Base-by-base conservation (phyloP, 805 yeast genomes). In the Sugiyamaella americana region DNA sequence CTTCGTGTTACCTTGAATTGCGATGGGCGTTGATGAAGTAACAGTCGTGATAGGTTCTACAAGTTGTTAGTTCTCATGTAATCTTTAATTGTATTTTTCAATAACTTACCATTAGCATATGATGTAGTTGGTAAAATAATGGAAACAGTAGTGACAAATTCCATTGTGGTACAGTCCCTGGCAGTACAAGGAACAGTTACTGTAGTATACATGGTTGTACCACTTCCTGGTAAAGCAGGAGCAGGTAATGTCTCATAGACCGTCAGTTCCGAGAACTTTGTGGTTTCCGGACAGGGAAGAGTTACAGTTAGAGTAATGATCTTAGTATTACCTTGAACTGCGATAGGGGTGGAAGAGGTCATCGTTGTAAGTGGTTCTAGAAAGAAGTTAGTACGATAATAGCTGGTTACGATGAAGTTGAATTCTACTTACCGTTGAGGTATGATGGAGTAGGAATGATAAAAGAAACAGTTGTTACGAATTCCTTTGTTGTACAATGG, bases 171-270 rank as follows among this genome's bases (percentile, higher is more conserved):
- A 30, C 57, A 53, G 5, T 29, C 48, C 1, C 40, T 16, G 26
- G 45, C 36, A 2, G 55, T 52, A 42, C 58, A 55, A 1, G 55
- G 51, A 30, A 54, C 30, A 8, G 52, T 45, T 1, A 51, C 48
- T 2, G 56, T 52, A 2, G 58, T 52, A 38, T 44, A 48, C 10
- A 20, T 32, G 1, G 54, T 51, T 1, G 43, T 38, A 24, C 30
- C 39, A 32, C 32, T 13, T 13, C 13, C 32, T 8, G 32, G 32
- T n/a, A n/a, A n/a, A n/a, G n/a, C n/a, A n/a, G n/a, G n/a, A n/a
- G n/a, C n/a, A n/a, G n/a, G n/a, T n/a, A n/a, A n/a, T 16, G 10
- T 35, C 38, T 35, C 21, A 13, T 35, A 19, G 18, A 35, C 38
- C 8, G 38, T 35, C 21, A 35, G 8, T 35, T 35, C 38, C 8